Conservation (phyloP, 2,329 filamentous ascomycete genomes). For the Fusarium penzigii region DNA sequence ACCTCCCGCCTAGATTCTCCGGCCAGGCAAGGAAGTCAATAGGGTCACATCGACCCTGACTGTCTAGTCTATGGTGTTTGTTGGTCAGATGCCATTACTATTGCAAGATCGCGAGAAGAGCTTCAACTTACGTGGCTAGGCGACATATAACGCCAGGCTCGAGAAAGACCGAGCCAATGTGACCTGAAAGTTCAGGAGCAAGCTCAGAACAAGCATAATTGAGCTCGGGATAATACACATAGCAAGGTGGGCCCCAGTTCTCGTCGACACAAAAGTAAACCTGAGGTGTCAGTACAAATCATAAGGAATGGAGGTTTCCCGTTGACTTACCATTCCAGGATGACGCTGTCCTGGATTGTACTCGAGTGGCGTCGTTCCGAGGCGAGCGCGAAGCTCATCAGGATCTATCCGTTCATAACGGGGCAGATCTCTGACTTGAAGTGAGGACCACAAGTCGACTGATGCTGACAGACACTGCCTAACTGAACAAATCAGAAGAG, state of each 20-base stretch:
- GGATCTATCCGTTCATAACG: slow-evolving; percentile 19
- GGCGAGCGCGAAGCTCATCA: slow-evolving; percentile 21
- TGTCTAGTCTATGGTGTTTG: slow-evolving; percentile 6
- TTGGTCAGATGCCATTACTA: slow-evolving; percentile 5
- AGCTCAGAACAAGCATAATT: slow-evolving; percentile 27
- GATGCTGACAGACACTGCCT: slow-evolving; percentile 16
- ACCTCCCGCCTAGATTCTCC: slow-evolving; percentile 24
- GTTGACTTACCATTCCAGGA: slow-evolving; percentile 16
- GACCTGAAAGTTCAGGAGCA: slow-evolving; percentile 16
- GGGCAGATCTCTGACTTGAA: slow-evolving; percentile 13
- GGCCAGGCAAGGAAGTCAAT: slow-evolving; percentile 28
- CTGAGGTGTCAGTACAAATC: slow-evolving; percentile 15
- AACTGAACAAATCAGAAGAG: slow-evolving; percentile 12
- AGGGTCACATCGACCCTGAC: slow-evolving; percentile 11
- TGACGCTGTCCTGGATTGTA: slow-evolving; percentile 13
- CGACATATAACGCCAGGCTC: slow-evolving; percentile 27
- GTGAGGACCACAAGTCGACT: slow-evolving; percentile 26
- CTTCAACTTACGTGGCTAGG: slow-evolving; percentile 18
- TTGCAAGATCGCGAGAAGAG: neutral
- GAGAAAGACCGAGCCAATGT: slow-evolving; percentile 28
- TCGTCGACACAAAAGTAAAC: slow-evolving; percentile 29
- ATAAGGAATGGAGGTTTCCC: no score
- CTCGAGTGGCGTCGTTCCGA: slow-evolving; percentile 22
- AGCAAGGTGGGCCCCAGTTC: slow-evolving; percentile 29
- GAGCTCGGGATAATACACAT: slow-evolving; percentile 22